A percentile compares a stretch with the other conserved stretches of the same genome.
phyloP scores from a whole-genome alignment of 176 grass and related monocot species.

The Areca catechu region DNA sequence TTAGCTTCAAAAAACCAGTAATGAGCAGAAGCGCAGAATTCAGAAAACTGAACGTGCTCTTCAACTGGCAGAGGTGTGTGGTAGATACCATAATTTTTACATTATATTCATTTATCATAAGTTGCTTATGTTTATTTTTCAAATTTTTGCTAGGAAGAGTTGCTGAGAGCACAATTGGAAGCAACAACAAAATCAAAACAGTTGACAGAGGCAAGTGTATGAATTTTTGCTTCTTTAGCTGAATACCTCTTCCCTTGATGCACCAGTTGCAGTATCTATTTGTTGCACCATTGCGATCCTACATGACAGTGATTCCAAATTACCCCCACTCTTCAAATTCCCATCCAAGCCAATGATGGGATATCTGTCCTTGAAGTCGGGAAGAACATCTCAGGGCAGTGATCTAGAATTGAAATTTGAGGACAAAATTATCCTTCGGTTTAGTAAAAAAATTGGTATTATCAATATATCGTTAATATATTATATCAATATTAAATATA shows the following conservation, averaged over 20 bases:
- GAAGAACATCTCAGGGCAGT: too few species aligned
- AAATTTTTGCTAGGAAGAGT: slow-evolving; percentile 63
- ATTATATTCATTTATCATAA: too few species aligned
- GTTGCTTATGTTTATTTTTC: slow-evolving; percentile 6
- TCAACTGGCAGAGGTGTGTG: slow-evolving; percentile 78
- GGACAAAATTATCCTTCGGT: too few species aligned
- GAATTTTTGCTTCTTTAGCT: slow-evolving; percentile 7
- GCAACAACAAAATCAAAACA: slow-evolving; percentile 49
- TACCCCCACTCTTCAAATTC: too few species aligned
- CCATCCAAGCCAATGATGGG: too few species aligned
- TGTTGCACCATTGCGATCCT: too few species aligned
- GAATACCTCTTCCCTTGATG: not conserved
- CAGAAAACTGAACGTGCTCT: slow-evolving; percentile 83
- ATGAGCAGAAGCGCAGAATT: slow-evolving; percentile 69
- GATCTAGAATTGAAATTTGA: too few species aligned
- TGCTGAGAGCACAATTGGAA: slow-evolving; percentile 73
- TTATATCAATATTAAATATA: too few species aligned
- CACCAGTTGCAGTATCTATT: not conserved
- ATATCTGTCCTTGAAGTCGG: too few species aligned
- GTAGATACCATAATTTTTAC: slow-evolving; percentile 7
- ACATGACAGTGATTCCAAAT: too few species aligned
- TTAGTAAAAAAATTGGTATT: too few species aligned
- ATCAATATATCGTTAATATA: too few species aligned
- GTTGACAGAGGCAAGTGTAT: slow-evolving; percentile 51
- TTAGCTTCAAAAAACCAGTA: slow-evolving; percentile 78